Evolutionary conservation across 169 alveolate genomes (phyloP), one percentile per base, ranked within the genome.

Genomic region (Plasmodium billcollinsi): DNA sequence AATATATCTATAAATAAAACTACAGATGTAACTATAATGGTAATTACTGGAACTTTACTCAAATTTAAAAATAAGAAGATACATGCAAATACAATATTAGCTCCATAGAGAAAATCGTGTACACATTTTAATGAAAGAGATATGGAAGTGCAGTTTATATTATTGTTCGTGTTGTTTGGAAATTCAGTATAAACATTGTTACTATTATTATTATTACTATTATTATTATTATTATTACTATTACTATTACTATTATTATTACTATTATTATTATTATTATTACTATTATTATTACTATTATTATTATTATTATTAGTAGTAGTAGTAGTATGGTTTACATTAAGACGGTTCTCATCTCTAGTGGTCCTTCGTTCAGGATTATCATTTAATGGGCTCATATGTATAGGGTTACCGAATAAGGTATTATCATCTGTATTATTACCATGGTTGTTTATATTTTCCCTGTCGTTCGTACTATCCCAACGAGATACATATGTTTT

Each of bases 1-100:
- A 73, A 39, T 21, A 86, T 86, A 29, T 86, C 92, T 45, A 86
- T 59, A 52, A 86, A 61, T 43, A 86, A 74, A 49, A 86, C 74
- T 11, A 73, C 50, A 50, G 12, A n/a, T 11, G 88, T 86, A 4
- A 73, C 33, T 33, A 73, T 63, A 12, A 86, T 59, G 3, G 76
- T 73, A 66, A 86, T 86, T 50, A 72, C 70, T n/a, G 85, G 59
- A 20, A 75, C 66, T 20, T 86, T 86, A 20, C 54, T 47, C 62
- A 86, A 14, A 72, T 86, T 86, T 61, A 86, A 18, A 49, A 86
- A 54, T 12, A 86, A 71, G 72, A 72, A 86, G 20, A 86, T 21
- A 15, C 73, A 61, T 3, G 92, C 69, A 62, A 86, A 61, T 9
- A 71, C 5, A 8, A 86, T 52, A 73, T 86, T 86, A 15, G 61